A percentile compares a stretch with the other conserved stretches of the same genome.
These are phyloP conservation scores for Geosmithia flava DNA, from an alignment of 2,329 filamentous ascomycete genomes.

Conservation along the genomic window DNA sequence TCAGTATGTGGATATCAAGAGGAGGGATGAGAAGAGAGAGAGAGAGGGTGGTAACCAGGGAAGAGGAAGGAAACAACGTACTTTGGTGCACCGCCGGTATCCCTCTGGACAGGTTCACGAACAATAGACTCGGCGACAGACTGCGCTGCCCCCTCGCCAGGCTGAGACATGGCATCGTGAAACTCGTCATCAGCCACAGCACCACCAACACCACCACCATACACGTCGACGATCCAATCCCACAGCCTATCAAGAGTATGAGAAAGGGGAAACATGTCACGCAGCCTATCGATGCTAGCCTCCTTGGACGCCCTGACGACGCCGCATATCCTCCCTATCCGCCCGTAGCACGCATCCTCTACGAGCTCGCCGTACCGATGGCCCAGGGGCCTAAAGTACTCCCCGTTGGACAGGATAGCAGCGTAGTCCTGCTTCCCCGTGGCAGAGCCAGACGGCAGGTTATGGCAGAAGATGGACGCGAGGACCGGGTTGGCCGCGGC, in stretches of 20 bases:
- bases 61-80: not conserved
- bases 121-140: not conserved
- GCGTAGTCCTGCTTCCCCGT: constrained; percentile 2
- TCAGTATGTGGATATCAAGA: too few species aligned
- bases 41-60: too few species aligned
- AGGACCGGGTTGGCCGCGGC: constrained; percentile 7
- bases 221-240: constrained; percentile 6
- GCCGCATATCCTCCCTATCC: constrained; percentile 7
- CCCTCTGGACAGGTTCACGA: not conserved
- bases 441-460: not conserved
- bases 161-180: not conserved
- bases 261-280: not conserved
- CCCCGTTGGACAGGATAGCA: constrained; percentile 8
- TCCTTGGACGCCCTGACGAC: not conserved
- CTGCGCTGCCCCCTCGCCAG: not conserved
- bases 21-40: too few species aligned
- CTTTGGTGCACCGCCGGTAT: not conserved
- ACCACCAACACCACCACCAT: not conserved
- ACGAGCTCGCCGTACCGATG: constrained; percentile 4
- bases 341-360: constrained; percentile 9
- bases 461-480: constrained; percentile 17
- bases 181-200: not conserved
- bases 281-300: too few species aligned
- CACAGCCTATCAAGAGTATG: constrained; percentile 3
- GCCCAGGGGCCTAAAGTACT: constrained; percentile 12